Evolutionary conservation across 192 early-diverging fungal species (phyloP).

Genomic region (Borealophlyctis nickersoniae): DNA sequence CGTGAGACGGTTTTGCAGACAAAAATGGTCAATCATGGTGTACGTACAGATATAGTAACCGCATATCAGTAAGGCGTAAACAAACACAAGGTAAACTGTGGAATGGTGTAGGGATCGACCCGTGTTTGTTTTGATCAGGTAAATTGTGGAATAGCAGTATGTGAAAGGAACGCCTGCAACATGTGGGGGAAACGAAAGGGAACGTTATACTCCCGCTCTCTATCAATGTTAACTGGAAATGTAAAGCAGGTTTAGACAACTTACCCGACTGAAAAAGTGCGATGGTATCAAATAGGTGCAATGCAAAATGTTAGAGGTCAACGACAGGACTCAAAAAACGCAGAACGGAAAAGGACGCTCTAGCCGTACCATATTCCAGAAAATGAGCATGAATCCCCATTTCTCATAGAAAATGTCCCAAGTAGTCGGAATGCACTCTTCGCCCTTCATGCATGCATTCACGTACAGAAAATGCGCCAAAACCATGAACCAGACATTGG

Average conservation of each 20-base stretch:
- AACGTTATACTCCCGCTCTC: background rate
- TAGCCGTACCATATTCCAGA: conserved; percentile 40
- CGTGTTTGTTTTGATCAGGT: conserved; percentile 59
- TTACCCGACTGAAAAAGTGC: background rate
- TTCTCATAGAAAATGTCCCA: conserved; percentile 92
- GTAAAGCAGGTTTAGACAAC: background rate
- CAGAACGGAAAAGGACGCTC: too few relatives aligned
- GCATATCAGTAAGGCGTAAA: conserved; percentile 49
- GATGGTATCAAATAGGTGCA: background rate
- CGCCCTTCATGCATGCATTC: conserved; percentile 75
- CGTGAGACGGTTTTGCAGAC: background rate
- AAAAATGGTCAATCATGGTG: conserved; percentile 40
- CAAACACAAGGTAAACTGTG: conserved; percentile 24
- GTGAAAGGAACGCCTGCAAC: conserved; percentile 78
- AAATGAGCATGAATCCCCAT: conserved; percentile 66
- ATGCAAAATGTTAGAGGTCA: background rate
- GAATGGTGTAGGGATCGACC: conserved; percentile 56
- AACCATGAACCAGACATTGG: conserved; percentile 68
- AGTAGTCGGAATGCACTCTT: conserved; percentile 78
- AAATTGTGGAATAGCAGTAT: conserved; percentile 77
- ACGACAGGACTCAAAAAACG: too few relatives aligned
- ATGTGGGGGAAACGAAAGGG: background rate
- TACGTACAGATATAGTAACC: conserved; percentile 79
- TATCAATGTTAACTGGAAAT: background rate
- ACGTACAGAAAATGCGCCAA: conserved; percentile 75